phyloP scores from a whole-genome alignment of 495 filamentous ascomycete species.

The Trichoderma erinaceum region DNA sequence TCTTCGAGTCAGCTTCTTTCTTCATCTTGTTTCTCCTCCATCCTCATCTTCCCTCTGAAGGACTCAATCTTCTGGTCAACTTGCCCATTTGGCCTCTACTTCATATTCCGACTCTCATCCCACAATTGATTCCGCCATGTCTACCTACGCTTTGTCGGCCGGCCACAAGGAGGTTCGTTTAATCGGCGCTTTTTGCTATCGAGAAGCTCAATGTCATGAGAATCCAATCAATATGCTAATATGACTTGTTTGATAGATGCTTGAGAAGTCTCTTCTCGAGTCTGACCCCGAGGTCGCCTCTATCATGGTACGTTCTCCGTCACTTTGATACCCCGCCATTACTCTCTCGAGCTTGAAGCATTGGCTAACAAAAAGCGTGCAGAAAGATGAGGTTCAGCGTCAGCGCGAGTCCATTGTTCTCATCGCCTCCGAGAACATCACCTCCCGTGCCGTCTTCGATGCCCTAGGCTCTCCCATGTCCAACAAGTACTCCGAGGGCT shows the following conservation, averaged over 20 bases:
- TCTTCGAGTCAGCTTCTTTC: constrained; percentile 16
- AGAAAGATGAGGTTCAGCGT: constrained; percentile 93
- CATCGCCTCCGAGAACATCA: constrained; percentile 92
- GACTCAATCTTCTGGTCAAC: neutral
- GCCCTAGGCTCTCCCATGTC: constrained; percentile 86
- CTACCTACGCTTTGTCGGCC: constrained; percentile 74
- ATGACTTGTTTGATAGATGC: constrained; percentile 57
- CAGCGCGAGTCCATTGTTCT: constrained; percentile 98
- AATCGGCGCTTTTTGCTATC: constrained; percentile 27
- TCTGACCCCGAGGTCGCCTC: constrained; percentile 85
- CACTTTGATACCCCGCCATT: neutral
- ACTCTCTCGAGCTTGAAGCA: constrained; percentile 2
- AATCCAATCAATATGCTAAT: neutral
- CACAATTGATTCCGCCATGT: constrained; percentile 29
- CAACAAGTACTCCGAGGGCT: constrained; percentile 99
- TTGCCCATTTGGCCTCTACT: constrained; percentile 10
- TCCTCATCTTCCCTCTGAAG: constrained; percentile 11
- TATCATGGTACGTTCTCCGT: constrained; percentile 71
- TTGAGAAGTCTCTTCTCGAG: constrained; percentile 79
- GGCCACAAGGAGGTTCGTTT: constrained; percentile 79
- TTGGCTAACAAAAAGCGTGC: constrained; percentile 18
- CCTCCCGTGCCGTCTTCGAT: constrained; percentile 83
- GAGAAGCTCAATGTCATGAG: constrained; percentile 3
- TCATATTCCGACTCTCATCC: neutral
- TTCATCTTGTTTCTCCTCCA: constrained; percentile 15